phyloP scores from a whole-genome alignment of 1,284 basidiomycete genomes.

The Lignosus rhinocerotis region DNA sequence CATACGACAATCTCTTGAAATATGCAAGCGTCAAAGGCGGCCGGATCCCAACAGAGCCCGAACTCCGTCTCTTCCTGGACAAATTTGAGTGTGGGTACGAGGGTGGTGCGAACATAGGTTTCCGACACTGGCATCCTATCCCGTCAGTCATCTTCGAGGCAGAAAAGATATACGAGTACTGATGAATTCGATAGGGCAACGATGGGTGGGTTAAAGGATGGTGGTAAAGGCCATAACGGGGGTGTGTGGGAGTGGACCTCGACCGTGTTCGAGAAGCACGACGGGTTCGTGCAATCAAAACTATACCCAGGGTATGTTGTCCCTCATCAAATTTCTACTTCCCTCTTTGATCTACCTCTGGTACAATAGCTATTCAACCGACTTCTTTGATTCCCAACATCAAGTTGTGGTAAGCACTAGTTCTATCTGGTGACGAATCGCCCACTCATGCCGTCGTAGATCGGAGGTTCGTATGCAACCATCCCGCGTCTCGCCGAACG shows the following conservation, averaged over 20 bases:
- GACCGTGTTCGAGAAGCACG: slow-evolving; percentile 69
- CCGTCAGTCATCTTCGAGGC: slow-evolving; percentile 56
- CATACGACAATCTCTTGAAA: slow-evolving; percentile 76
- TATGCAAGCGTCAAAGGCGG: slow-evolving; percentile 88
- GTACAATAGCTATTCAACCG: slow-evolving; percentile 69
- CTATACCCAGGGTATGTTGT: slow-evolving; percentile 77
- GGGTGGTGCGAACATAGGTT: slow-evolving; percentile 81
- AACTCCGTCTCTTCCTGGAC: slow-evolving; percentile 80
- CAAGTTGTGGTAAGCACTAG: slow-evolving; percentile 72
- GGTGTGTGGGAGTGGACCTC: slow-evolving; percentile 99
- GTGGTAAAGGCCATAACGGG: slow-evolving; percentile 78
- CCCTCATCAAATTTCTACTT: background rate
- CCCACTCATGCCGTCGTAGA: slow-evolving; percentile 41
- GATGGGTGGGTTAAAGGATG: slow-evolving; percentile 48
- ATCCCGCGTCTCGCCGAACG: slow-evolving; percentile 81
- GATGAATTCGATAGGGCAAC: slow-evolving; percentile 50
- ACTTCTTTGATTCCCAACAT: slow-evolving; percentile 89
- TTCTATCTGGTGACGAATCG: background rate
- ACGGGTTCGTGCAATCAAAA: slow-evolving; percentile 75
- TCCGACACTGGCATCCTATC: slow-evolving; percentile 92
- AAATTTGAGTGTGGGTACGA: slow-evolving; percentile 68
- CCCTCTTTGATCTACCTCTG: too few species aligned
- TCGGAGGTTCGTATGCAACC: slow-evolving; percentile 91
- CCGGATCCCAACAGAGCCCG: slow-evolving; percentile 87
- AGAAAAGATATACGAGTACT: background rate